phyloP scores from a whole-genome alignment of 176 grass and related monocot genomes.

The Avena eriantha region DNA sequence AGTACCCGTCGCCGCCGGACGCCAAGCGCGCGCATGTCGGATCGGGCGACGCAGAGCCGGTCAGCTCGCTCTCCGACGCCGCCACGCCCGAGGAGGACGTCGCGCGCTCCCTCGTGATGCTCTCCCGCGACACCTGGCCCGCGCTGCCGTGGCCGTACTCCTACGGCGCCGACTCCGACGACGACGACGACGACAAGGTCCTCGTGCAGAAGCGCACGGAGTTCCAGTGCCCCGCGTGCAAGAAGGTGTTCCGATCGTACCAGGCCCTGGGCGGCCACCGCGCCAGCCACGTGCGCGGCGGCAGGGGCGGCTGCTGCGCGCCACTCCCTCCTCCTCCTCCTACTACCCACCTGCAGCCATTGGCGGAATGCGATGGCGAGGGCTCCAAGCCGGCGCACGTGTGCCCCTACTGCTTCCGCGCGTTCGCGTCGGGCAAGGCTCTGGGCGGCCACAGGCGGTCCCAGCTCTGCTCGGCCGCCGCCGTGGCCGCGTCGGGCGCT shows the following conservation, averaged over 20 bases:
- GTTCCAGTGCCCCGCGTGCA: slow-evolving; percentile 67
- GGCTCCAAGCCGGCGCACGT: slow-evolving; percentile 32
- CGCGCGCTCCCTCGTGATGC: slow-evolving; percentile 67
- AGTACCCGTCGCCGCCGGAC: slow-evolving; percentile 38
- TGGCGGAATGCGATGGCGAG: slow-evolving; percentile 38
- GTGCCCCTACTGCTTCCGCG: slow-evolving; percentile 65
- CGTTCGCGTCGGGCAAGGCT: slow-evolving; percentile 76
- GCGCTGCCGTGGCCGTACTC: not conserved
- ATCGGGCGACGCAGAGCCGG: slow-evolving; percentile 53
- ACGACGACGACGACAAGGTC: not conserved
- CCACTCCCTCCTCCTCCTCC: slow-evolving; percentile 22
- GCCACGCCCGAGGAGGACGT: slow-evolving; percentile 70
- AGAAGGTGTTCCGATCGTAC: slow-evolving; percentile 77
- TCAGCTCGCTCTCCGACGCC: slow-evolving; percentile 70
- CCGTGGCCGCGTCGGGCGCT: slow-evolving; percentile 14
- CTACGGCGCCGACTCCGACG: slow-evolving; percentile 1
- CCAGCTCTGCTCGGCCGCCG: slow-evolving; percentile 45
- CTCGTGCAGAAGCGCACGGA: slow-evolving; percentile 47
- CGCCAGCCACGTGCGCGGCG: slow-evolving; percentile 64
- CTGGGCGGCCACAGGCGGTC: slow-evolving; percentile 81
- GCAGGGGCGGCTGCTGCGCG: slow-evolving; percentile 50
- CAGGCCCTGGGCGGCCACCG: slow-evolving; percentile 72
- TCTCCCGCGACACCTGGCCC: slow-evolving; percentile 67
- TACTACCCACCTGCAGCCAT: slow-evolving; percentile 39
- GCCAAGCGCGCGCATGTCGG: slow-evolving; percentile 40